A percentile compares a stretch with the other conserved stretches of the same genome.
Conservation (phyloP, 1,139 yeast species). For the Yamadazyma conglobata region DNA sequence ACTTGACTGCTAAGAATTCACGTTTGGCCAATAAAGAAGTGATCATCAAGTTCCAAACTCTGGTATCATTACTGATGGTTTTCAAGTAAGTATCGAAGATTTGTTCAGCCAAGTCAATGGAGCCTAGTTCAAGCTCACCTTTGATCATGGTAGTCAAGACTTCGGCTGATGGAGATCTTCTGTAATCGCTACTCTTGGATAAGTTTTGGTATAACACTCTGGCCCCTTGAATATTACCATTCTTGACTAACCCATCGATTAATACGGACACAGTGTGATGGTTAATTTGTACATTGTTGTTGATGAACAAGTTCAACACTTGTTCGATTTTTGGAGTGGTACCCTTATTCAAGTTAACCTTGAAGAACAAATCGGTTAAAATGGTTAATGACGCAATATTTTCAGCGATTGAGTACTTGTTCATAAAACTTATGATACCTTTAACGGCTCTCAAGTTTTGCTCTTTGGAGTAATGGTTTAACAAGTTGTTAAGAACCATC, state of each 20-base stretch:
- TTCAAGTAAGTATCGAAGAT: slow-evolving; percentile 45
- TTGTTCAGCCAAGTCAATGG: slow-evolving; percentile 42
- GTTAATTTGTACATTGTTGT: slow-evolving; percentile 43
- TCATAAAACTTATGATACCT: slow-evolving; percentile 39
- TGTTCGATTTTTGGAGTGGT: slow-evolving; percentile 39
- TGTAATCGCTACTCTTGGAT: slow-evolving; percentile 23
- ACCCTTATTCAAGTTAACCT: slow-evolving; percentile 42
- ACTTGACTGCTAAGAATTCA: slow-evolving; percentile 36
- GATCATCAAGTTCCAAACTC: slow-evolving; percentile 62
- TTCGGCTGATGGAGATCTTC: slow-evolving; percentile 30
- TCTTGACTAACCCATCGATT: slow-evolving; percentile 53
- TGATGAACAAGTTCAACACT: slow-evolving; percentile 42
- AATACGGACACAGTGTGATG: slow-evolving; percentile 52
- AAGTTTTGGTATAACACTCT: slow-evolving; percentile 40
- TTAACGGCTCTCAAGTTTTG: slow-evolving; percentile 37
- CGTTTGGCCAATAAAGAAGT: slow-evolving; percentile 40
- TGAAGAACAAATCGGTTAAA: slow-evolving; percentile 55
- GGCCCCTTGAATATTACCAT: slow-evolving; percentile 52
- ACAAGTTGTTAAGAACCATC: slow-evolving; percentile 35
- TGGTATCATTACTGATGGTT: slow-evolving; percentile 28
- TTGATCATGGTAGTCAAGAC: slow-evolving; percentile 57
- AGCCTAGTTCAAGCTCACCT: slow-evolving; percentile 54
- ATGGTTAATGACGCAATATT: slow-evolving; percentile 68
- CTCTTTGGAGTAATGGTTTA: slow-evolving; percentile 27
- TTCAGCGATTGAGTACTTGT: slow-evolving; percentile 42